Evolutionary conservation across 2,329 filamentous ascomycete species (phyloP).

Genomic region (Fusarium metavorans): DNA sequence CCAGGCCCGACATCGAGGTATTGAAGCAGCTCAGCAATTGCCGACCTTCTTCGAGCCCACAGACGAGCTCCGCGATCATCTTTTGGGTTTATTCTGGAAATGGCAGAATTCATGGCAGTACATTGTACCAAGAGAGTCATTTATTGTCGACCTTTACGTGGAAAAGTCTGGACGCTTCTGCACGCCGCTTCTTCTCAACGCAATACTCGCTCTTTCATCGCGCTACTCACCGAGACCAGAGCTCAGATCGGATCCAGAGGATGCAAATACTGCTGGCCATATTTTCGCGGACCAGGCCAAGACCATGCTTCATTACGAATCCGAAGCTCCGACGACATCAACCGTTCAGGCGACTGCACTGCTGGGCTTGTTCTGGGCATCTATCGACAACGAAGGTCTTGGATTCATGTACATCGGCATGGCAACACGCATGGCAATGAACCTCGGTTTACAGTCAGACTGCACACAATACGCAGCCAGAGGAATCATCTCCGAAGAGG

Average conservation of each 20-base stretch:
- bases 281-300: slow-evolving; percentile 20
- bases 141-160: slow-evolving; percentile 9
- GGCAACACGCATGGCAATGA: slow-evolving; percentile 23
- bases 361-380: neutral
- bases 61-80: slow-evolving; percentile 17
- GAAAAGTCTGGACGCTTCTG: slow-evolving; percentile 16
- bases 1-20: slow-evolving; percentile 10
- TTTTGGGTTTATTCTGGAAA: slow-evolving; percentile 17
- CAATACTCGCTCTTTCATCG: slow-evolving; percentile 18
- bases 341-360: slow-evolving; percentile 24
- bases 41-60: slow-evolving; percentile 7
- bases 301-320: slow-evolving; percentile 19
- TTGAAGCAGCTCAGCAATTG: slow-evolving; percentile 2
- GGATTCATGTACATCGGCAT: slow-evolving; percentile 9
- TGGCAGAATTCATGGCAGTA: slow-evolving; percentile 32
- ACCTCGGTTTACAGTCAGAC: slow-evolving; percentile 28
- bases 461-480: slow-evolving; percentile 35
- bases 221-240: slow-evolving; percentile 15
- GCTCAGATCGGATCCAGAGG: slow-evolving; percentile 9
- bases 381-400: neutral
- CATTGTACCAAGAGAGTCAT: slow-evolving; percentile 13
- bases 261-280: slow-evolving; percentile 20
- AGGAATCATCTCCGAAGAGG: neutral
- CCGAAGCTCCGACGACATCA: slow-evolving; percentile 16
- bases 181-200: slow-evolving; percentile 17